A percentile compares a stretch with the other conserved stretches of the same genome.
phyloP scores from a whole-genome alignment of 192 early-diverging fungal genomes.

The Backusella liffmaniae region DNA sequence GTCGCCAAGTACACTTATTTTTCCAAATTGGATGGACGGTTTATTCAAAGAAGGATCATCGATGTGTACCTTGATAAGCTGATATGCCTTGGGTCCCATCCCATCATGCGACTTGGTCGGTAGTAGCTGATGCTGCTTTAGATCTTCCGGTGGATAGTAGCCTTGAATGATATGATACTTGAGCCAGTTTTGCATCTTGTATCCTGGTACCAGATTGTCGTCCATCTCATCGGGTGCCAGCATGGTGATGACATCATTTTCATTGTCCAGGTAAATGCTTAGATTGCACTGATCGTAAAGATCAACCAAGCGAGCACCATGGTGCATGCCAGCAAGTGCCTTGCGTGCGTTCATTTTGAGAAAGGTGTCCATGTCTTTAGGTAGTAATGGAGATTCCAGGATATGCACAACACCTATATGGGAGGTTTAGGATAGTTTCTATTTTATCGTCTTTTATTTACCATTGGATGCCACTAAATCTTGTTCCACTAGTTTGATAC shows the following conservation, averaged over 20 bases:
- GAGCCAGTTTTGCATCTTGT: constrained; percentile 48
- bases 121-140: constrained; percentile 50
- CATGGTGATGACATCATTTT: constrained; percentile 55
- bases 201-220: not conserved
- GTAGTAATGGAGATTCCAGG: constrained; percentile 11
- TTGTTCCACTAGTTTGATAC: constrained; percentile 16
- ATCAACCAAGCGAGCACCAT: constrained; percentile 57
- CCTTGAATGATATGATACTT: constrained; percentile 68
- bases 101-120: constrained; percentile 51
- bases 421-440: not conserved
- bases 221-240: constrained; percentile 63
- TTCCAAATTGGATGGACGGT: constrained; percentile 47
- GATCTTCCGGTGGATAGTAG: constrained; percentile 37
- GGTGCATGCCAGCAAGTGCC: constrained; percentile 59
- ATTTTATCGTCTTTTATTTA: not conserved
- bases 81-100: constrained; percentile 33
- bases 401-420: constrained; percentile 46
- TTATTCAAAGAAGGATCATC: constrained; percentile 6
- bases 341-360: constrained; percentile 18
- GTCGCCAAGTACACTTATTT: constrained; percentile 42
- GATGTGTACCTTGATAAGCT: constrained; percentile 50
- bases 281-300: constrained; percentile 53
- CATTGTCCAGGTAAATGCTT: constrained; percentile 55
- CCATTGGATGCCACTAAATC: constrained; percentile 47
- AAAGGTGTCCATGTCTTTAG: constrained; percentile 5